Conservation (phyloP, 2,329 filamentous ascomycete genomes). For the Sordariomycetes sp. region DNA sequence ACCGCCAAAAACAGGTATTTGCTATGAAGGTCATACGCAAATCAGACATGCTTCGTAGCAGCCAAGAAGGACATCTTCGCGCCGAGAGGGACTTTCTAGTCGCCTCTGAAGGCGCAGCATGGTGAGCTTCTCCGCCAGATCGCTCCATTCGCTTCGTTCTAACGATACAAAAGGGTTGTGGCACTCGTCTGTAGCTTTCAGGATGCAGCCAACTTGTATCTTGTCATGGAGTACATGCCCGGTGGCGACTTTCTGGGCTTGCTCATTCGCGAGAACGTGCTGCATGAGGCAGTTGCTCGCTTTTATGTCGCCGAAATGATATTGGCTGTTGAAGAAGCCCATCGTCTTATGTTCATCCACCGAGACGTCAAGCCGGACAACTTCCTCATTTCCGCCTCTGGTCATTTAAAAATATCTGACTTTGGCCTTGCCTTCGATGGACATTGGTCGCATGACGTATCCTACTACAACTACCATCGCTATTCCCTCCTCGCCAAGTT, state of each 20-base stretch:
- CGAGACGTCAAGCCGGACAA: constrained; percentile 97
- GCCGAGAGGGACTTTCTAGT: constrained; percentile 91
- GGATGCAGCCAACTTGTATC: constrained; percentile 73
- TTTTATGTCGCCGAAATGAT: constrained; percentile 97
- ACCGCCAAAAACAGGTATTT: constrained; percentile 50
- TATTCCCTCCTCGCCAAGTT: constrained; percentile 71
- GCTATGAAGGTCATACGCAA: constrained; percentile 98
- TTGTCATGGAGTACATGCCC: constrained; percentile 98
- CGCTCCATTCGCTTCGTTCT: neutral
- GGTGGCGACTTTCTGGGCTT: constrained; percentile 89
- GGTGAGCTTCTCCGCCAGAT: constrained; percentile 33
- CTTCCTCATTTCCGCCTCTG: constrained; percentile 79
- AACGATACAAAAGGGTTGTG: constrained; percentile 55
- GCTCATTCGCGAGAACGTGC: constrained; percentile 73
- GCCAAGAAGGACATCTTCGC: constrained; percentile 84
- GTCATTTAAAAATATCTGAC: constrained; percentile 91
- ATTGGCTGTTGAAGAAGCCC: constrained; percentile 84
- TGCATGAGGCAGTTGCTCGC: constrained; percentile 68
- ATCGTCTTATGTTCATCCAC: constrained; percentile 83
- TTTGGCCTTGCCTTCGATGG: constrained; percentile 94
- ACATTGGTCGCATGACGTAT: constrained; percentile 85
- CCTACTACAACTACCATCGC: constrained; percentile 77
- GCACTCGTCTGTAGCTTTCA: constrained; percentile 85
- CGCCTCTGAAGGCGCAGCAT: constrained; percentile 75
- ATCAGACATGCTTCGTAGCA: constrained; percentile 81